Conservation (phyloP, 441 rosid genomes). For the Corymbia citriodora region DNA sequence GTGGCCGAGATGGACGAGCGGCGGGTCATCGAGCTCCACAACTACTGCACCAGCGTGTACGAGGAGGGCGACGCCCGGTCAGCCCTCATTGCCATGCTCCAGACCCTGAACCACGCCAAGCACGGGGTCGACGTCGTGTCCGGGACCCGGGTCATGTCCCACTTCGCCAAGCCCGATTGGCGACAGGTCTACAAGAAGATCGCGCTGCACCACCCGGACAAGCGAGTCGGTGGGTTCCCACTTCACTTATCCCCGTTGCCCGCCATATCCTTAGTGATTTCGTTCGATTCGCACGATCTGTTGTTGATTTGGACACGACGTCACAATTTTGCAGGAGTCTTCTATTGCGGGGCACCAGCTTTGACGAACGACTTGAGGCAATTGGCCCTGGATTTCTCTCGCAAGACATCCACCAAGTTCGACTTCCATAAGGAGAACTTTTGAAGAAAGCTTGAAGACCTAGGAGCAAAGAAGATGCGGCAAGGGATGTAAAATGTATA, state of each 20-base stretch:
- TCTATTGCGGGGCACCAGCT: conserved; percentile 84
- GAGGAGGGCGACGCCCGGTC: conserved; percentile 95
- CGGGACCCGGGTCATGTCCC: conserved; percentile 81
- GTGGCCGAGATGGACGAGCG: conserved; percentile 77
- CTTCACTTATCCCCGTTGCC: background rate
- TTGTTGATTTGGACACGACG: background rate
- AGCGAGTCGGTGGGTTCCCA: conserved; percentile 59
- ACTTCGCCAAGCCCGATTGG: conserved; percentile 90
- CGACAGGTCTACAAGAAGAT: conserved; percentile 75
- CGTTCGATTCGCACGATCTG: background rate
- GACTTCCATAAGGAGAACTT: conserved; percentile 83
- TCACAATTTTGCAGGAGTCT: conserved; percentile 53
- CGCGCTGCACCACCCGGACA: conserved; percentile 52
- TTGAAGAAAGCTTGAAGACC: background rate
- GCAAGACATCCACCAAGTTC: conserved; percentile 77
- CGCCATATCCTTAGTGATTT: background rate
- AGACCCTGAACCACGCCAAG: conserved; percentile 80
- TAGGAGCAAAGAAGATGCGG: background rate
- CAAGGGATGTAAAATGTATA: background rate
- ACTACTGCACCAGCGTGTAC: conserved; percentile 90
- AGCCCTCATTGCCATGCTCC: conserved; percentile 84
- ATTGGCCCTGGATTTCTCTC: conserved; percentile 74
- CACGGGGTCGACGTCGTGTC: conserved; percentile 89
- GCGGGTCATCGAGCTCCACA: conserved; percentile 71
- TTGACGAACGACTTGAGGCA: conserved; percentile 52